phyloP scores from a whole-genome alignment of 2,329 filamentous ascomycete species.

The Monilinia laxa region DNA sequence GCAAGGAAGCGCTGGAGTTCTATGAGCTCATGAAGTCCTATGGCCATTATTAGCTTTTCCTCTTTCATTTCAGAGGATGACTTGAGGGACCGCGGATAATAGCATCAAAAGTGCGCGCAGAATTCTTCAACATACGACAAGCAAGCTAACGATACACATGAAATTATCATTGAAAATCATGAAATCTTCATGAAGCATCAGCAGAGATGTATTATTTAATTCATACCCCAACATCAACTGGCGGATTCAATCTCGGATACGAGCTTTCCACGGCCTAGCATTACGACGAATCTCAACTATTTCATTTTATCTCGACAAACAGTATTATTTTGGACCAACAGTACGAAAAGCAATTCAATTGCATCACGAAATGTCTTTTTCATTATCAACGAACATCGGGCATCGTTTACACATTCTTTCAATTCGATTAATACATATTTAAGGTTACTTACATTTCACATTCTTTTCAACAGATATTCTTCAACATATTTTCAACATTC shows the following conservation, averaged over 20 bases:
- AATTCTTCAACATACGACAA: not conserved
- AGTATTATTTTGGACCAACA: conserved; percentile 11
- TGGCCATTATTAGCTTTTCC: not conserved
- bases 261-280: not conserved
- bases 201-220: not conserved
- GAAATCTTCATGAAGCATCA: not conserved
- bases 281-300: not conserved
- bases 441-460: not conserved
- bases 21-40: conserved; percentile 11
- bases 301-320: conserved; percentile 1
- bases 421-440: not conserved
- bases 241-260: not conserved
- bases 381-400: not conserved
- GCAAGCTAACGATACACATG: not conserved
- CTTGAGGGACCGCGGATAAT: not conserved
- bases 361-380: not conserved
- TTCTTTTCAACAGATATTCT: conserved; percentile 1
- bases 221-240: not conserved
- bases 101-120: not conserved
- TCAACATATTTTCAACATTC: not conserved
- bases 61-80: not conserved
- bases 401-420: conserved; percentile 8
- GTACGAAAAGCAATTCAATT: not conserved
- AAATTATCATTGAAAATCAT: not conserved
- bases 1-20: conserved; percentile 34